Evolutionary conservation across 179 eudicot genomes (phyloP).

Genomic region (Corrigiola litoralis): DNA sequence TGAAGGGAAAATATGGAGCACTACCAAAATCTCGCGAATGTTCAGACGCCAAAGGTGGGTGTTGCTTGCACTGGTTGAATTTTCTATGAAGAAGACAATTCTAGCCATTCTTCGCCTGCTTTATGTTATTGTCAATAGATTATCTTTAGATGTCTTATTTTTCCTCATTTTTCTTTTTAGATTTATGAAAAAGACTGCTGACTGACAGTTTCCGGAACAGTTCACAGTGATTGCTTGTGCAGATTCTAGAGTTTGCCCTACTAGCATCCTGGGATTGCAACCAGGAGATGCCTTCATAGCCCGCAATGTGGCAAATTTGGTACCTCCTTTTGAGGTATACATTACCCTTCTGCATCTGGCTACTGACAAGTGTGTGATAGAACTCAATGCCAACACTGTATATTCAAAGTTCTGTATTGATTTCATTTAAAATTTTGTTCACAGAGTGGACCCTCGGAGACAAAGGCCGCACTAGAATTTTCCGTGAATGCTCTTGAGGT

Average conservation of each 20-base stretch:
- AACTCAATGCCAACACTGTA: no score
- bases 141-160: background rate
- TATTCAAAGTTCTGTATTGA: background rate
- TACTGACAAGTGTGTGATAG: background rate
- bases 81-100: background rate
- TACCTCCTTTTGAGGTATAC: constrained; percentile 40
- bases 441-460: constrained; percentile 89
- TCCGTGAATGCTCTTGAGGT: constrained; percentile 81
- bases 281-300: constrained; percentile 46
- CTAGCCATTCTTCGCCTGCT: background rate
- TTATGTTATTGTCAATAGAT: background rate
- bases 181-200: constrained; percentile 10
- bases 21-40: constrained; percentile 61
- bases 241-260: constrained; percentile 56
- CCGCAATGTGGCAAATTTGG: constrained; percentile 44
- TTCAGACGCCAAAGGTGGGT: constrained; percentile 76
- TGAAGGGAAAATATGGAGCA: constrained; percentile 60
- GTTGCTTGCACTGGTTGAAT: background rate
- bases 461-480: constrained; percentile 95
- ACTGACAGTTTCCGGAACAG: constrained; percentile 48
- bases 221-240: constrained; percentile 44
- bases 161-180: constrained; percentile 1
- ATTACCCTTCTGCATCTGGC: background rate
- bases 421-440: background rate
- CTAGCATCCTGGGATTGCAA: constrained; percentile 44